Conservation (phyloP, 345 rosid species). For the Melaleuca alternifolia region DNA sequence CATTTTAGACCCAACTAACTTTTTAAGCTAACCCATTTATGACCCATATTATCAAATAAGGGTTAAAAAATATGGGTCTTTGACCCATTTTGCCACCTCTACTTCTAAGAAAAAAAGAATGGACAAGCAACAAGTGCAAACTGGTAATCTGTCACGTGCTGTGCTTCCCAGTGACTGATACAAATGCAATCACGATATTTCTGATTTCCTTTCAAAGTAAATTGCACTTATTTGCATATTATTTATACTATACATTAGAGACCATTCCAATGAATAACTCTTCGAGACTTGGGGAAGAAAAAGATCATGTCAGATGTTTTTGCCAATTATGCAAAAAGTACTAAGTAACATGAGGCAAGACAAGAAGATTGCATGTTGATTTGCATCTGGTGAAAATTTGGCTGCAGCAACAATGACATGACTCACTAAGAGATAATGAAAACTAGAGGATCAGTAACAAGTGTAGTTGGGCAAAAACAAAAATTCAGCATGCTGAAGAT, state of each 20-base stretch:
- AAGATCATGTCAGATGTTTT: neutral
- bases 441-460: neutral
- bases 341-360: neutral
- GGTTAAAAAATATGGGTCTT: too few relatives aligned
- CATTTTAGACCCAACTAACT: too few relatives aligned
- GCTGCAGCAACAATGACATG: neutral
- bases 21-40: too few relatives aligned
- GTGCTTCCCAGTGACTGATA: neutral
- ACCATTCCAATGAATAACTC: neutral
- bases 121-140: neutral
- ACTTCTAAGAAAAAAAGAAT: too few relatives aligned
- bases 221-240: neutral
- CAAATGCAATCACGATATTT: neutral
- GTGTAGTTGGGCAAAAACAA: neutral
- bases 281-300: neutral
- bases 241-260: neutral
- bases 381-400: neutral
- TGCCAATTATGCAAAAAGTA: neutral
- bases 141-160: neutral
- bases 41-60: too few relatives aligned
- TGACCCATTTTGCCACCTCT: too few relatives aligned
- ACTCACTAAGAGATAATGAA: neutral
- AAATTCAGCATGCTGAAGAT: neutral
- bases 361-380: neutral
- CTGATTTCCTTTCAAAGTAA: neutral